These are phyloP conservation scores for Abortiporus biennis DNA, from an alignment of 1,284 basidiomycete genomes.

Conservation along the genomic window DNA sequence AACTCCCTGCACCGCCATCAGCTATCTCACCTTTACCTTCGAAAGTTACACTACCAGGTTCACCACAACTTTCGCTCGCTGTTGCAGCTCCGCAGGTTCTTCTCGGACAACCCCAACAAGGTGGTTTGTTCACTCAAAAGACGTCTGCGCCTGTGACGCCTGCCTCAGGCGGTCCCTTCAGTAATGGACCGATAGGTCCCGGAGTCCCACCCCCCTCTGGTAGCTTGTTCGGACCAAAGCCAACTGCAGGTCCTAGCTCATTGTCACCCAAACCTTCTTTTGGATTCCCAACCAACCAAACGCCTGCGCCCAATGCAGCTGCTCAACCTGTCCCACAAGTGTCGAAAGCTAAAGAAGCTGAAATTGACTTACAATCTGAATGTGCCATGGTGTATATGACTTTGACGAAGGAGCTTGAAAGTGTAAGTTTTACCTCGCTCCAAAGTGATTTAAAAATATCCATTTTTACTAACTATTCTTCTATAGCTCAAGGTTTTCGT, in stretches of 20 bases:
- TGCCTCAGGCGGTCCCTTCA: no score
- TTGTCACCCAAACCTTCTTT: constrained; percentile 5
- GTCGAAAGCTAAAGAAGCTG: neutral
- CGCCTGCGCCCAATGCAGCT: neutral
- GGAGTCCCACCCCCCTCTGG: constrained; percentile 5
- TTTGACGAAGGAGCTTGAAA: constrained; percentile 45
- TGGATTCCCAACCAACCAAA: constrained; percentile 1
- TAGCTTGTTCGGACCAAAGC: constrained; percentile 3
- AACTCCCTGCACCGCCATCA: neutral
- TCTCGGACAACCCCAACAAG: no score
- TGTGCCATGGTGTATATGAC: constrained; percentile 38
- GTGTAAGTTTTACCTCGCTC: constrained; percentile 31
- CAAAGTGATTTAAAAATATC: constrained; percentile 7
- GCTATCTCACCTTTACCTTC: neutral
- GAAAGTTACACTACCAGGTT: neutral
- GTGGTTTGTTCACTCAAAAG: no score
- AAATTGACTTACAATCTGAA: constrained; percentile 45
- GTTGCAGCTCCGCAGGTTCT: no score
- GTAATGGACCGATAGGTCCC: no score
- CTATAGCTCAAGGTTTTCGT: constrained; percentile 6
- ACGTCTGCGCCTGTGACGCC: no score
- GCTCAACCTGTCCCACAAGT: neutral
- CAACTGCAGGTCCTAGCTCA: constrained; percentile 2
- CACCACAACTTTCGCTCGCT: no score
- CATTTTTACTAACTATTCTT: neutral